A percentile compares a stretch with the other conserved stretches of the same genome.
Conservation (phyloP, 805 yeast species). For the Metschnikowia matae region DNA sequence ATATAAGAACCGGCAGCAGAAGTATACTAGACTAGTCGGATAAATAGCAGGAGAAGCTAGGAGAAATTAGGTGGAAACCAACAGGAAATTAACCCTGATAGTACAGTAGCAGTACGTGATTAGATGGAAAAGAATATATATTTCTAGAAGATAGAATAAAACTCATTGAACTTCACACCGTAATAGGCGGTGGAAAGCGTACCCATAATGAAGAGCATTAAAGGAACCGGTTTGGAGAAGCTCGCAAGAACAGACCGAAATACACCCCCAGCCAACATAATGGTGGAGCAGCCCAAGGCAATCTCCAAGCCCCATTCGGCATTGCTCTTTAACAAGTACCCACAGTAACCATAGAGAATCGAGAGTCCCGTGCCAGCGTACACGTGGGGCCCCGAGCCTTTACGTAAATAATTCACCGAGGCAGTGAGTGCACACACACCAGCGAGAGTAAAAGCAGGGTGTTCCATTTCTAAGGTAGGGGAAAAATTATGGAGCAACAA, state of each 20-base stretch:
- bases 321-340: constrained; percentile 68
- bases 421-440: constrained; percentile 71
- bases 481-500: no score
- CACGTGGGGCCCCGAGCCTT: constrained; percentile 75
- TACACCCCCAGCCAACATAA: constrained; percentile 68
- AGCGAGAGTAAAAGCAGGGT: constrained; percentile 69
- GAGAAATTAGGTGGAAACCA: no score
- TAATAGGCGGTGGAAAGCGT: constrained; percentile 63
- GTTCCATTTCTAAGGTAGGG: constrained; percentile 48
- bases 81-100: no score
- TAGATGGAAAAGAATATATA: not conserved
- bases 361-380: constrained; percentile 68
- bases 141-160: constrained; percentile 37
- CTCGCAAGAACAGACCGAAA: constrained; percentile 58
- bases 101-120: no score
- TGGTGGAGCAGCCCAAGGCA: constrained; percentile 67
- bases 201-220: constrained; percentile 61
- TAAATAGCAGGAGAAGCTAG: no score
- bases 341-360: constrained; percentile 60
- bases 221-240: constrained; percentile 73
- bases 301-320: constrained; percentile 77
- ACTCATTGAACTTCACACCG: constrained; percentile 69
- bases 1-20: no score
- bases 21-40: no score
- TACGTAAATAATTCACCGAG: constrained; percentile 58